Evolutionary conservation across 2,329 filamentous ascomycete species (phyloP), one percentile per base, ranked within the genome.

Genomic region (Monosporascus sp.): DNA sequence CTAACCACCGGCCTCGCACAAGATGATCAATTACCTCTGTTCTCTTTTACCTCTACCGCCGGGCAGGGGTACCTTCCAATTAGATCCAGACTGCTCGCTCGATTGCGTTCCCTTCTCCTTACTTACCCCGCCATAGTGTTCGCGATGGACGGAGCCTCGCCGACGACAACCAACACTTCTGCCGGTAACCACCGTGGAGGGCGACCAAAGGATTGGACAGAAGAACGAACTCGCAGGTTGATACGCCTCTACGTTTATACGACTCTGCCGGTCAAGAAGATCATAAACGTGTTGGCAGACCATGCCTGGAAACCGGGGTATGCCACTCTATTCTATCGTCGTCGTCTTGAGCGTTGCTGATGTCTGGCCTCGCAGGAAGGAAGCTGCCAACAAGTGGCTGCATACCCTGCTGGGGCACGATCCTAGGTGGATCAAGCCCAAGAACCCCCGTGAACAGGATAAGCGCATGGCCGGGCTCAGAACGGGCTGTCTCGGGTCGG

Each of bases 371-470:
- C 41, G 53, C 52, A 81, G 79, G 38, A 77, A 77, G 59, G 80
- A 83, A 59, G 82, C 81, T 27, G 80, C 77, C 36, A 80, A 81
- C 61, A 83, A 84, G 68, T 81, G 77, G 22, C 74, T 83, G 57
- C 78, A 79, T 51, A 69, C 71, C 7, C 74, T 82, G 55, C 73
- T 84, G 34, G 80, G 82, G 57, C 81, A 83, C 55, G 78, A 84
- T 38, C 78, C 80, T 31, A 74, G 81, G 62, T 82, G 80, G 73
- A 70, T 83, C 48, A 76, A 79, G 20, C 80, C 81, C 1, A 74
- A 73, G 54, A 74, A 70, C 37, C 69, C 74, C 11, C 70, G 73
- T 18, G 80, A 83, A 49, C 80, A 82, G 74, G 68, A 69, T 45
- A 72, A 73, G 34, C 78, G 79, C 27, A 71, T 82, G 34, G 57